Base-by-base conservation (phyloP, 2,329 filamentous ascomycete species). In the Fusarium tjaetaba region DNA sequence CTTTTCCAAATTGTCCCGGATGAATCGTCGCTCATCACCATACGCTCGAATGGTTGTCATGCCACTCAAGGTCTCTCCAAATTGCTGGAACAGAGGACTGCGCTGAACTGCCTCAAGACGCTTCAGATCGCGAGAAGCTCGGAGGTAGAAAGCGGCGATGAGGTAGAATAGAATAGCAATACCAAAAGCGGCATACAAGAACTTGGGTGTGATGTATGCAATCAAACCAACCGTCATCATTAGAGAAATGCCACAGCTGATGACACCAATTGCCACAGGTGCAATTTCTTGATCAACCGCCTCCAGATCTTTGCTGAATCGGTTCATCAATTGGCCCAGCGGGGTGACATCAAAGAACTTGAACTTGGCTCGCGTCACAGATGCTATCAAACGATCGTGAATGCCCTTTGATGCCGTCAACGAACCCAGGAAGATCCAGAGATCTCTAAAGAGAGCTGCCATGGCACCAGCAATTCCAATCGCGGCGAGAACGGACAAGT, bases 31-130 rank as follows among this genome's bases (percentile, higher is more conserved):
- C 81, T 98, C 95, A 77, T 98, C 96, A 41, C 96, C 95, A 78
- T 98, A 99, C 4, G 96, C 96, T 79, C 97, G 92, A 76, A 99
- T 99, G 0, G 96, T 99, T 7, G 96, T 97, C 82, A 99, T 96
- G 34, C 96, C 96, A 57, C 92, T 94, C 24, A 99, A 85, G 0
- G 97, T 98, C 85, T 99, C 96, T 72, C 96, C 96, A 76, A 99
- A 99, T 76, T 98, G 96, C 82, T 99, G 96, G 84, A 98, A 99
- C 11, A 99, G 86, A 3, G 96, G 96, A 81, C 95, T 98, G 79
- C 96, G 90, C 81, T 98, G 94, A 3, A 98, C 91, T 11, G 96
- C 97, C 81, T 99, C 97, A 11, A 99, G 86, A 55, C 96, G 91
- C 86, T 99, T 99, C 62, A 99, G 88, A 80, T 98, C 96, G 73